These are phyloP conservation scores for Austroboletus novae-zelandiae DNA, from an alignment of 1,284 basidiomycete species.

Conservation along the genomic window DNA sequence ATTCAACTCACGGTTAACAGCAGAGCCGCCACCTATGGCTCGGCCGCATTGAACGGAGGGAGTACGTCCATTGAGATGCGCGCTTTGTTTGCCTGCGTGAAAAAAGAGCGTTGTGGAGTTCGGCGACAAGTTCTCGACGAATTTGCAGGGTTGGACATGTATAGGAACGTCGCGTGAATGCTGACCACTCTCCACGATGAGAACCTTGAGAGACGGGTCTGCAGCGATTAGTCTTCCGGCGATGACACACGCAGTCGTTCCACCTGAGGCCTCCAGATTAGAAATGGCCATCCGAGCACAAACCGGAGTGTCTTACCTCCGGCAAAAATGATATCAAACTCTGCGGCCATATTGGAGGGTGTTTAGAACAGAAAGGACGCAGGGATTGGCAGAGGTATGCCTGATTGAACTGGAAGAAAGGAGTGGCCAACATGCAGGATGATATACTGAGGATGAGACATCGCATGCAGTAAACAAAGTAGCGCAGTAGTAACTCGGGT, in stretches of 20 bases:
- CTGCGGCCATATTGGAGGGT: not conserved
- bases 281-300: too few relatives aligned
- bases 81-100: conserved; percentile 43
- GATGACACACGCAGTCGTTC: conserved; percentile 30
- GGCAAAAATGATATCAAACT: not conserved
- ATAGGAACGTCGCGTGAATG: conserved; percentile 33
- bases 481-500: too few relatives aligned
- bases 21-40: conserved; percentile 57
- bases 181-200: conserved; percentile 30
- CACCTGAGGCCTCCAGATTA: conserved; percentile 22
- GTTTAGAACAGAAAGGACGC: too few relatives aligned
- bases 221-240: conserved; percentile 35
- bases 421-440: too few relatives aligned
- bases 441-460: too few relatives aligned
- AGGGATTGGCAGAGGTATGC: too few relatives aligned
- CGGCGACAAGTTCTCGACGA: conserved; percentile 37
- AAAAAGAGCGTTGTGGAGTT: conserved; percentile 40
- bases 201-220: conserved; percentile 39
- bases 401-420: too few relatives aligned
- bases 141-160: conserved; percentile 18
- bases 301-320: not conserved
- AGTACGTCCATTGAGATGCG: conserved; percentile 42
- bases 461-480: too few relatives aligned
- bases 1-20: conserved; percentile 47
- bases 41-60: conserved; percentile 45